Evolutionary conservation across 345 rosid species (phyloP), one percentile per base, ranked within the genome.

Genomic region (Lepidium didymum): DNA sequence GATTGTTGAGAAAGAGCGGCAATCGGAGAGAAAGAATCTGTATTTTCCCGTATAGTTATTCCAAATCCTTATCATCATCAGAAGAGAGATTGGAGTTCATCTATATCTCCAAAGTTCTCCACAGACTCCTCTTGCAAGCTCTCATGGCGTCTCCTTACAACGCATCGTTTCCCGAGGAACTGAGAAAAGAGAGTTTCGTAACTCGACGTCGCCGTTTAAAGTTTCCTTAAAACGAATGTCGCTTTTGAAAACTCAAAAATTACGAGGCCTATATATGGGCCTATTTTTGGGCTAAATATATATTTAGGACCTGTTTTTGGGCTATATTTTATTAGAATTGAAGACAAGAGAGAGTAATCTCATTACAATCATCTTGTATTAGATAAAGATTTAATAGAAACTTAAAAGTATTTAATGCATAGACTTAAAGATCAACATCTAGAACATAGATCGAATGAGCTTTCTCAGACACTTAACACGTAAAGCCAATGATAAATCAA

Each of bases 31-130:
- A 35, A 57, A 71, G 56, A 56, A 76, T 63, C 62, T 52, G 41
- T 40, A 37, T 60, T 66, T 73, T 15, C 19, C 47, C 64, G n/a
- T 29, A 33, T 37, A 50, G n/a, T 50, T 19, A 53, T 80, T 63
- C 73, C 61, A 67, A 50, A 74, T 60, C 67, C 63, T 80, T 70
- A 70, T 74, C 83, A 80, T 80, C 45, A 57, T 74, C 73, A 60
- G 62, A 3, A 44, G 54, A 44, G 27, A n/a, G 62, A 61, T 44
- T 60, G 73, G 64, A 61, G 68, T 27, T 74, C 78, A 74, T 74
- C 63, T 59, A 67, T 35, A 43, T 58, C 61, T 65, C 54, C 66
- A 38, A 47, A 40, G 6, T 21, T 49, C 19, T 54, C 46, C 55
- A 62, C 21, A 56, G 71, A 63, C 56, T 62, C 25, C n/a, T n/a